A percentile compares a stretch with the other conserved stretches of the same genome.
phyloP scores from a whole-genome alignment of 106 monocot genomes.

The Dioscorea zingiberensis region DNA sequence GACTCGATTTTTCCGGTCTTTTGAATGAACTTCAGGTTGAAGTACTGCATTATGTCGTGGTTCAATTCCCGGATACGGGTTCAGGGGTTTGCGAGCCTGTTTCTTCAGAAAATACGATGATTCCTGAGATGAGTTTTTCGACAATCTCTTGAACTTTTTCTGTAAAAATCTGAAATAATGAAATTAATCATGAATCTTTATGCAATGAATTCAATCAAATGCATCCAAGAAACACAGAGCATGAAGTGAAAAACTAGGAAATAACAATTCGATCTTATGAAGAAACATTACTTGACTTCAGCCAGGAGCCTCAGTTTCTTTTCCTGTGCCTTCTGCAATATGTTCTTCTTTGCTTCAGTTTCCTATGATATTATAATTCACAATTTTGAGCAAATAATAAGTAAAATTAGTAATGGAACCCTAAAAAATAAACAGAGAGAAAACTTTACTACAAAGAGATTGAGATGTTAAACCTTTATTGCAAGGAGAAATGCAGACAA shows the following conservation, averaged over 20 bases:
- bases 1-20: constrained; percentile 21
- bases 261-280: not conserved
- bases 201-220: not conserved
- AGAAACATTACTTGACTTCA: constrained; percentile 36
- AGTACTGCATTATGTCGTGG: not conserved
- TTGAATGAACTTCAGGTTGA: not conserved
- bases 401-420: no score
- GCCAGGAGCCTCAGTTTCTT: constrained; percentile 35
- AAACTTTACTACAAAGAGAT: no score
- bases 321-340: constrained; percentile 23
- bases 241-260: not conserved
- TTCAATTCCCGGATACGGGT: no score
- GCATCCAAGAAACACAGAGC: not conserved
- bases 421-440: no score
- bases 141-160: constrained; percentile 40
- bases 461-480: no score
- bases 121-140: constrained; percentile 13
- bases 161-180: constrained; percentile 39
- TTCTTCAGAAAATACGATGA: constrained; percentile 25
- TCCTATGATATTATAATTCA: constrained; percentile 15
- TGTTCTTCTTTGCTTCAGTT: constrained; percentile 33
- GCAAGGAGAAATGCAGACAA: no score
- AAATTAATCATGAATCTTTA: not conserved
- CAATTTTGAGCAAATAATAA: no score
- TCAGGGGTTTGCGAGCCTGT: constrained; percentile 6